These are phyloP conservation scores for Vaccinium corymbosum DNA, from an alignment of 148 eudicot genomes.

Conservation along the genomic window DNA sequence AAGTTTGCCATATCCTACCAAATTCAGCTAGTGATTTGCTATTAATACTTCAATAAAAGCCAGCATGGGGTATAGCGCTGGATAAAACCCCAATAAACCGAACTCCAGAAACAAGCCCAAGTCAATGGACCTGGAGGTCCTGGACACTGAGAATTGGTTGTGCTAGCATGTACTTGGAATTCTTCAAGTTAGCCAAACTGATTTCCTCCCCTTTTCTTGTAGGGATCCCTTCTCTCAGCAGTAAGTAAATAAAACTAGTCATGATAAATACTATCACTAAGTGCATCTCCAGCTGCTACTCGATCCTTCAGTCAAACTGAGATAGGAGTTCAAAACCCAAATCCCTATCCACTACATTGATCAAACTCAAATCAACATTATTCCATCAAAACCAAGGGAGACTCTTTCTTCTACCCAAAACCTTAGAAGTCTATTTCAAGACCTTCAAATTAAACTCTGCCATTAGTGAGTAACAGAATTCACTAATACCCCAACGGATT, in stretches of 20 bases:
- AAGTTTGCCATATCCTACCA: not conserved
- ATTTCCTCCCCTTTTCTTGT: not conserved
- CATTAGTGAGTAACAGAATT: not conserved
- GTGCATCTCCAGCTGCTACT: not conserved
- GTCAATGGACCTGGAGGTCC: not conserved
- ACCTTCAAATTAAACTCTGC: not conserved
- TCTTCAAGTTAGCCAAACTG: not conserved
- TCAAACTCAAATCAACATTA: not conserved
- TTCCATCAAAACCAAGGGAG: not conserved
- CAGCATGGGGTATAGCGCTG: not conserved
- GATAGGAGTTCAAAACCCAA: not conserved
- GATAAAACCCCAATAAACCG: not conserved
- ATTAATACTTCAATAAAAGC: not conserved
- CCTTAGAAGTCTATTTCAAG: not conserved
- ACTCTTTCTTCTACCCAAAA: not conserved
- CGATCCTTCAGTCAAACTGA: not conserved
- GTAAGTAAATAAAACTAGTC: not conserved
- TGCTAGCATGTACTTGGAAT: not conserved
- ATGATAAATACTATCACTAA: not conserved
- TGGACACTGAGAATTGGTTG: not conserved
- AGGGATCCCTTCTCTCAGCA: not conserved
- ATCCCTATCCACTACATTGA: not conserved
- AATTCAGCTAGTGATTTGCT: not conserved
- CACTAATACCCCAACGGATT: not conserved
- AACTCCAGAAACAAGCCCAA: not conserved